Base-by-base conservation (phyloP, 495 filamentous ascomycete species). In the Podospora pseudoanserina region DNA sequence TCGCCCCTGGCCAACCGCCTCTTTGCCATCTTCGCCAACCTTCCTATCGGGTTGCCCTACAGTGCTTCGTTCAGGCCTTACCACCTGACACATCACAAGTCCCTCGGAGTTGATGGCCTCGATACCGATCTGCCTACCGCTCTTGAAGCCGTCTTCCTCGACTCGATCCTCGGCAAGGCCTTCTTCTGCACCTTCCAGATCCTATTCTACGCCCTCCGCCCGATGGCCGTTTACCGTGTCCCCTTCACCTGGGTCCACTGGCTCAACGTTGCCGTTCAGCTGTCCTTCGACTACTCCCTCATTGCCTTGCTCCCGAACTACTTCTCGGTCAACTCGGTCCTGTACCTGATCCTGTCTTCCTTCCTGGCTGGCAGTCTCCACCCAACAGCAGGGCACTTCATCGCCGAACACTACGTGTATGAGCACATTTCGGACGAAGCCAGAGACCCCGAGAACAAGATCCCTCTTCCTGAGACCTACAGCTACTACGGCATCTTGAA, bases 111-210 rank as follows among this genome's bases (percentile, higher is more conserved):
- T 56, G 91, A 95, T 70, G 96, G 96, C 60, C 88, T 98, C 59
- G 96, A 99, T 80, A 96, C 94, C 63, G 96, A 99, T 73, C 89
- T 99, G 3, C 96, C 96, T 11, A 98, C 96, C 32, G 86, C 91
- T 68, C 78, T 96, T 57, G 96, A 99, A 82, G 96, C 93, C 72
- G 78, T 97, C 77, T 90, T 98, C 79, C 90, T 99, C 70, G 90
- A 97, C 84, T 96, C 92, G n/a, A 86, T 99, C 75, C 86, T 94
- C 19, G 96, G 96, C 73, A 99, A 99, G 78, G 91, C 96, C 69
- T 98, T 99, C 85, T 99, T 99, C 87, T 96, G 92, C 83, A 98
- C 96, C 72, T 98, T 97, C 83, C 96, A 99, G 80, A 97, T 99
- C 78, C 83, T 99, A 76, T 99, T 99, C 87, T 99, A 99, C 85